A percentile compares a stretch with the other conserved stretches of the same genome.
Conservation (phyloP, 257 asterid genomes). For the Fraxinus quadrangulata region DNA sequence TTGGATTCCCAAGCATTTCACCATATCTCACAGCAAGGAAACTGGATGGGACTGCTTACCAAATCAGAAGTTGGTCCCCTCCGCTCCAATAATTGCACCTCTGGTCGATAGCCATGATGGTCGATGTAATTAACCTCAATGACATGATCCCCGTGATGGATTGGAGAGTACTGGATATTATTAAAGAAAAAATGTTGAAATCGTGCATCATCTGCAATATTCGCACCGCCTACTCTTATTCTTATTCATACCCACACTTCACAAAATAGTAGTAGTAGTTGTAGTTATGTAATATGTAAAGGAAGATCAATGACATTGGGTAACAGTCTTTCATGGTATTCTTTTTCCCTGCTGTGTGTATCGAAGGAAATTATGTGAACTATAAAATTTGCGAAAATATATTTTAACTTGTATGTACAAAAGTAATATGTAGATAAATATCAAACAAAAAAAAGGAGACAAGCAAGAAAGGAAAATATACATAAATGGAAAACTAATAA, state of each 20-base stretch:
- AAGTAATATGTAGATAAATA: too few species aligned
- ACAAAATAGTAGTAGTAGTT: neutral
- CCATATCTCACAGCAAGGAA: constrained; percentile 46
- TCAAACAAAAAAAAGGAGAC: too few species aligned
- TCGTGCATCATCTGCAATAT: neutral
- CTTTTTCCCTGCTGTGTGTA: too few species aligned
- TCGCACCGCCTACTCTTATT: neutral
- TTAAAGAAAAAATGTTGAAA: neutral
- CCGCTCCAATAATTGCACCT: constrained; percentile 72
- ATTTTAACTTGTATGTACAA: too few species aligned
- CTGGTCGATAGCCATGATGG: constrained; percentile 10
- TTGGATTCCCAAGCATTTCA: constrained; percentile 70
- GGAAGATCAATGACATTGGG: neutral
- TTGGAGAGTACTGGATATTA: neutral
- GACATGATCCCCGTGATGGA: neutral
- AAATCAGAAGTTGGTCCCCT: constrained; percentile 41
- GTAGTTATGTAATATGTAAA: neutral
- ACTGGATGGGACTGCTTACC: constrained; percentile 74
- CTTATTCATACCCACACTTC: neutral
- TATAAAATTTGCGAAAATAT: too few species aligned
- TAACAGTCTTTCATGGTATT: too few species aligned
- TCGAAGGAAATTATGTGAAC: too few species aligned
- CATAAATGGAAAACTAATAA: too few species aligned
- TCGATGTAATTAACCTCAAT: neutral
- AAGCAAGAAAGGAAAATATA: too few species aligned